Conservation (phyloP, 2,329 filamentous ascomycete genomes). For the Diaporthe sp. region DNA sequence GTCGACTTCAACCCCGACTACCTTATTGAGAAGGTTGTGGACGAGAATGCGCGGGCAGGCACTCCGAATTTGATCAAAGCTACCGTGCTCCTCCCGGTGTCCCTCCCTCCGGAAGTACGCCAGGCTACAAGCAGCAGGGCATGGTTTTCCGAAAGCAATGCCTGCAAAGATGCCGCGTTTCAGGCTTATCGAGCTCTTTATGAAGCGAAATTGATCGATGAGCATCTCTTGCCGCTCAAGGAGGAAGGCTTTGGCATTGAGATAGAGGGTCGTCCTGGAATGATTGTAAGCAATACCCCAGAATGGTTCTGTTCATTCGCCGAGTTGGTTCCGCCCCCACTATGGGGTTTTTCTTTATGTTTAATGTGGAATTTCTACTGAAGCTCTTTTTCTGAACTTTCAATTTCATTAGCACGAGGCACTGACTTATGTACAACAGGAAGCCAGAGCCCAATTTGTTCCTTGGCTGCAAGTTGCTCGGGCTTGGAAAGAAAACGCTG, state of each 20-base stretch:
- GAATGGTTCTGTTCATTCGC: background rate
- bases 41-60: constrained; percentile 44
- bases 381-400: background rate
- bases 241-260: constrained; percentile 55
- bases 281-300: constrained; percentile 44
- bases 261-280: constrained; percentile 53
- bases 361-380: no score
- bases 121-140: constrained; percentile 60
- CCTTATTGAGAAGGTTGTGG: constrained; percentile 58
- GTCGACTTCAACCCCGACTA: constrained; percentile 79
- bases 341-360: background rate
- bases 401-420: background rate
- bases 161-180: constrained; percentile 86
- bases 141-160: constrained; percentile 82
- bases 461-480: constrained; percentile 62
- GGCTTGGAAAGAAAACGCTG: constrained; percentile 55
- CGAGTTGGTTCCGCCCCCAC: background rate
- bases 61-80: constrained; percentile 59
- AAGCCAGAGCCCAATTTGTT: constrained; percentile 55
- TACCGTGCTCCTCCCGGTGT: constrained; percentile 78
- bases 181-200: constrained; percentile 82
- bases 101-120: constrained; percentile 74
- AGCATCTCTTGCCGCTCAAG: constrained; percentile 79
- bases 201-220: constrained; percentile 78
- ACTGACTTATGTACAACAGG: background rate